These are phyloP conservation scores for Penicillium diatomitis DNA, from an alignment of 495 filamentous ascomycete genomes.

Conservation along the genomic window DNA sequence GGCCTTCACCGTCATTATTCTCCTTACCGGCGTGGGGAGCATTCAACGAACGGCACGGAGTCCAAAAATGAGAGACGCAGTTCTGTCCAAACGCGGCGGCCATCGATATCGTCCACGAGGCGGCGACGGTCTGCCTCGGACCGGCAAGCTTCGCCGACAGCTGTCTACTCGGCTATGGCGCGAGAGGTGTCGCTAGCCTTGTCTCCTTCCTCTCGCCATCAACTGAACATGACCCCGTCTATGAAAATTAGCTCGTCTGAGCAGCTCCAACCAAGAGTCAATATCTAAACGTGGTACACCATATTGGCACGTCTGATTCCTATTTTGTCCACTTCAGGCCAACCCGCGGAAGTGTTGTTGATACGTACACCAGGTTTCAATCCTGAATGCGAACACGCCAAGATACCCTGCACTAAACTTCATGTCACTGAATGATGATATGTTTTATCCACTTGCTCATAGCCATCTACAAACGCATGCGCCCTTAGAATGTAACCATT, in stretches of 20 bases:
- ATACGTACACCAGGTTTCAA: too few relatives aligned
- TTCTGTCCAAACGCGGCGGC: constrained; percentile 15
- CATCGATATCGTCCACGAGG: constrained; percentile 13
- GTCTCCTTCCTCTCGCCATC: constrained; percentile 20
- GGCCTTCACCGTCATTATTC: constrained; percentile 1
- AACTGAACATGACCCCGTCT: constrained; percentile 24
- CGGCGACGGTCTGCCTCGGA: constrained; percentile 4
- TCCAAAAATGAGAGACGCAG: constrained; percentile 2
- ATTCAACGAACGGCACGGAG: constrained; percentile 3
- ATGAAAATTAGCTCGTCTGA: constrained; percentile 15
- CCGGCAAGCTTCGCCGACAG: constrained; percentile 9
- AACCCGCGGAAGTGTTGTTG: too few relatives aligned
- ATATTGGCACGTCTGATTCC: too few relatives aligned
- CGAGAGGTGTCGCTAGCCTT: constrained; percentile 18
- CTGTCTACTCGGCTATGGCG: constrained; percentile 8
- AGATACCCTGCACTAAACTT: too few relatives aligned
- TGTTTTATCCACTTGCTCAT: too few relatives aligned
- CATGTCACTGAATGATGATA: too few relatives aligned
- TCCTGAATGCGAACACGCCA: too few relatives aligned
- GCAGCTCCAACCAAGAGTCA: constrained; percentile 3
- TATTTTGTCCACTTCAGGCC: too few relatives aligned
- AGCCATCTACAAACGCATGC: too few relatives aligned
- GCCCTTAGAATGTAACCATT: too few relatives aligned
- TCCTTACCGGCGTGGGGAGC: constrained; percentile 10
- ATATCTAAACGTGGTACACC: too few relatives aligned